Evolutionary conservation across 805 yeast genomes (phyloP).

Genomic region (Candida sonorensis): DNA sequence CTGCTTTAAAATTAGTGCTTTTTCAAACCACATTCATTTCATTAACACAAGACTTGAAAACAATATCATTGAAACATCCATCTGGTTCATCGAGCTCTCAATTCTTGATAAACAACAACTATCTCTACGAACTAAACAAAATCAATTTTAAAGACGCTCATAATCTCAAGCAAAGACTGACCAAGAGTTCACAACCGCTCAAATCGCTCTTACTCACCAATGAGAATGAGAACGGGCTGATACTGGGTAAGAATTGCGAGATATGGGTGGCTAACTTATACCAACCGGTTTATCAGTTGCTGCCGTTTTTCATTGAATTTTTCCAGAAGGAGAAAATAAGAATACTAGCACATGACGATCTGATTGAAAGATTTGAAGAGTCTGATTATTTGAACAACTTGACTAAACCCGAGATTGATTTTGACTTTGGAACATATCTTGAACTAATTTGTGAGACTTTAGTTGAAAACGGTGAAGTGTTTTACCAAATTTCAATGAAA

Average conservation of each 20-base stretch:
- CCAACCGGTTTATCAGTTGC: slow-evolving; percentile 33
- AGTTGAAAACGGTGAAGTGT: slow-evolving; percentile 37
- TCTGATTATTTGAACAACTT: slow-evolving; percentile 5
- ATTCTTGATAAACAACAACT: slow-evolving; percentile 11
- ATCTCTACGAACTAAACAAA: slow-evolving; percentile 34
- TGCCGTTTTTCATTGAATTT: slow-evolving; percentile 27
- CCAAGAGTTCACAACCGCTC: slow-evolving; percentile 27
- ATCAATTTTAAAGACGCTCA: slow-evolving; percentile 31
- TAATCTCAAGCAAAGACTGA: slow-evolving; percentile 22
- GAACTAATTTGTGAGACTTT: slow-evolving; percentile 31
- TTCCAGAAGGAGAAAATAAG: slow-evolving; percentile 24
- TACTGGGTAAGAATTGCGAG: slow-evolving; percentile 33
- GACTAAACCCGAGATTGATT: slow-evolving; percentile 22
- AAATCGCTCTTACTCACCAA: slow-evolving; percentile 32
- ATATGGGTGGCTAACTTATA: slow-evolving; percentile 34
- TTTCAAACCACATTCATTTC: slow-evolving; percentile 9
- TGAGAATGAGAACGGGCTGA: slow-evolving; percentile 23
- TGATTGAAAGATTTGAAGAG: slow-evolving; percentile 27
- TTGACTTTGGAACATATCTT: slow-evolving; percentile 24
- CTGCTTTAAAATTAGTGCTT: slow-evolving; percentile 8
- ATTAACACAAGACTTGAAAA: slow-evolving; percentile 4
- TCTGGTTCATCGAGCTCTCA: too few species aligned
- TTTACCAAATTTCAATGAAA: slow-evolving; percentile 36
- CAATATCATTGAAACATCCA: slow-evolving; percentile 10
- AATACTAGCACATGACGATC: slow-evolving; percentile 36